phyloP scores from a whole-genome alignment of 768 basidiomycete species.

The Pleurotus tuoliensis region DNA sequence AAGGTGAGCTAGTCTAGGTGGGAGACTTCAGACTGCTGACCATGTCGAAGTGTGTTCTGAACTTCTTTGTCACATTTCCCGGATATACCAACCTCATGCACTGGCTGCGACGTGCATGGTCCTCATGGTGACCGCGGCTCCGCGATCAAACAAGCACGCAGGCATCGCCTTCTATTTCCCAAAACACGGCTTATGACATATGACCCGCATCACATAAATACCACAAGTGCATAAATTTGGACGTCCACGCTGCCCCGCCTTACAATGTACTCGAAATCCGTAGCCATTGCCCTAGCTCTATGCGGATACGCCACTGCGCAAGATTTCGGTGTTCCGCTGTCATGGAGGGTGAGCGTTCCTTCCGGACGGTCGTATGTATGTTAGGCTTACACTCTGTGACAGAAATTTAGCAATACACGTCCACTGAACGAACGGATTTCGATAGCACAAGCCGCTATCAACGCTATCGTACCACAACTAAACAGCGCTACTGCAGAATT shows the following conservation, averaged over 20 bases:
- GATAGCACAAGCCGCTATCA: conserved; percentile 38
- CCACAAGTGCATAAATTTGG: too few species aligned
- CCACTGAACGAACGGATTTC: conserved; percentile 34
- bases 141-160: not conserved
- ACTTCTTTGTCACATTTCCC: not conserved
- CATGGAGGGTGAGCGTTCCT: conserved; percentile 24
- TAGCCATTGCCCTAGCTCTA: too few species aligned
- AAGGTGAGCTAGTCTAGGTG: not conserved
- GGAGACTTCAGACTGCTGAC: not conserved
- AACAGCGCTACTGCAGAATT: conserved; percentile 36
- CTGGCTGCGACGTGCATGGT: not conserved
- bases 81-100: not conserved
- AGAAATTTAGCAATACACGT: conserved; percentile 41
- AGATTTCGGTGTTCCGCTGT: conserved; percentile 22
- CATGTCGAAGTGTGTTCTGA: not conserved
- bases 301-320: conserved; percentile 12
- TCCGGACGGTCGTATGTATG: not conserved
- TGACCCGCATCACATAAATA: not conserved
- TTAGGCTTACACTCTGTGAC: not conserved
- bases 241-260: not conserved
- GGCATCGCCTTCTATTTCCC: not conserved
- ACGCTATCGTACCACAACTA: conserved; percentile 34
- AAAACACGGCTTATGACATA: not conserved
- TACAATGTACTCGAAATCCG: not conserved
- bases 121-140: not conserved